Conservation (phyloP, 1,139 yeast genomes). For the Magnusiomyces suaveolens region DNA sequence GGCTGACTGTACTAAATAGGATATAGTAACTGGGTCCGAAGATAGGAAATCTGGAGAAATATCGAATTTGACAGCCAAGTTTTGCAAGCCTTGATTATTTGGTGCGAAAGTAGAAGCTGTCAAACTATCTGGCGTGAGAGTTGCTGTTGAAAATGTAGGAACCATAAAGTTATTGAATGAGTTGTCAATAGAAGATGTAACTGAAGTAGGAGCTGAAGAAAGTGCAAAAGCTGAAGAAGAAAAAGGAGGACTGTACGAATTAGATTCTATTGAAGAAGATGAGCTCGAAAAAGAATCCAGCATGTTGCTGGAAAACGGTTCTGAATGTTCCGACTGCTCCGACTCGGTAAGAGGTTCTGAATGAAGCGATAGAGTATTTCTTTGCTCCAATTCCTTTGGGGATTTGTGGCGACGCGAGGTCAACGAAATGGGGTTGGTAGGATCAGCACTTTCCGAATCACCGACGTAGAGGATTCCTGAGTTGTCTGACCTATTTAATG, state of each 20-base stretch:
- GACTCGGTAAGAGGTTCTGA: background rate
- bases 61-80: background rate
- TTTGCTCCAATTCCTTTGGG: background rate
- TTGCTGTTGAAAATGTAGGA: background rate
- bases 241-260: background rate
- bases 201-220: background rate
- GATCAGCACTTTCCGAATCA: background rate
- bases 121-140: background rate
- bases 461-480: too few species aligned
- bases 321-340: background rate
- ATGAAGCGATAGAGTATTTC: background rate
- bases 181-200: too few species aligned
- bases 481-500: too few species aligned
- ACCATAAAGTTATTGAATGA: background rate
- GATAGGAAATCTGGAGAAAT: background rate
- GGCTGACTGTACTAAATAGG: slow-evolving; percentile 27
- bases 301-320: background rate
- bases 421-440: too few species aligned
- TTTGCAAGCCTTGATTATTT: background rate
- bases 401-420: too few species aligned
- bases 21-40: slow-evolving; percentile 23
- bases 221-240: background rate
- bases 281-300: background rate
- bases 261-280: background rate
- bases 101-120: background rate